These are phyloP conservation scores for Nyssa sinensis DNA, from an alignment of 148 eudicot species.

Conservation along the genomic window DNA sequence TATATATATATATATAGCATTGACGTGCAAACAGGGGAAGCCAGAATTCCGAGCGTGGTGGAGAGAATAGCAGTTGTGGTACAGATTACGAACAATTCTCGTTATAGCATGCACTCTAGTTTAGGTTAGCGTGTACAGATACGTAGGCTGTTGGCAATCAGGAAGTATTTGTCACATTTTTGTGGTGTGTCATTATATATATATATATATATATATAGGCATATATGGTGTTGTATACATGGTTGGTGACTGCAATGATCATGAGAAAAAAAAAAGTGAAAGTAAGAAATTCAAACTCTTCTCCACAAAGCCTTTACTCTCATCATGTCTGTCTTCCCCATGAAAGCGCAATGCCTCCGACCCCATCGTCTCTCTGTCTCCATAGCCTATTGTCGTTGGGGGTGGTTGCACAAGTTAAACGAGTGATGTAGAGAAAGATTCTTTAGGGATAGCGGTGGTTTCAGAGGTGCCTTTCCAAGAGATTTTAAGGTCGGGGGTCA, in stretches of 20 bases:
- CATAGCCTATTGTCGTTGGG: background rate
- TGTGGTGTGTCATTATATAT: too few species aligned
- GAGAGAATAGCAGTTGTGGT: too few species aligned
- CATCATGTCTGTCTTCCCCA: slow-evolving; percentile 12
- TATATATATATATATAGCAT: too few species aligned
- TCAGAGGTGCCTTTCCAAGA: slow-evolving; percentile 29
- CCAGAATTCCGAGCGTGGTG: too few species aligned
- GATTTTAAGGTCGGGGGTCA: slow-evolving; percentile 53
- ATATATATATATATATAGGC: too few species aligned
- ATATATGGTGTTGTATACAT: too few species aligned
- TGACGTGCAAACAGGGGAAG: too few species aligned
- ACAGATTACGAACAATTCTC: too few species aligned
- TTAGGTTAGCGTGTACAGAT: too few species aligned
- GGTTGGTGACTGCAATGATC: background rate
- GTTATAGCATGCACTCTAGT: too few species aligned
- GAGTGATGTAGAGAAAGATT: slow-evolving; percentile 13
- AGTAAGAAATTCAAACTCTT: background rate
- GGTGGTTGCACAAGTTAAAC: slow-evolving; percentile 14
- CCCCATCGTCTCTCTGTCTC: slow-evolving; percentile 11
- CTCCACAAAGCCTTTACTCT: background rate
- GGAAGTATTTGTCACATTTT: too few species aligned
- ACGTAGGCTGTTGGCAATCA: too few species aligned
- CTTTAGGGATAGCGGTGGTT: slow-evolving; percentile 27
- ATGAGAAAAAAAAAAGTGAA: background rate
- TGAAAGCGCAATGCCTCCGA: slow-evolving; percentile 23